A percentile compares a stretch with the other conserved stretches of the same genome.
Conservation (phyloP, 352 stramenopile species). For the Poterioochromonas sp. region DNA sequence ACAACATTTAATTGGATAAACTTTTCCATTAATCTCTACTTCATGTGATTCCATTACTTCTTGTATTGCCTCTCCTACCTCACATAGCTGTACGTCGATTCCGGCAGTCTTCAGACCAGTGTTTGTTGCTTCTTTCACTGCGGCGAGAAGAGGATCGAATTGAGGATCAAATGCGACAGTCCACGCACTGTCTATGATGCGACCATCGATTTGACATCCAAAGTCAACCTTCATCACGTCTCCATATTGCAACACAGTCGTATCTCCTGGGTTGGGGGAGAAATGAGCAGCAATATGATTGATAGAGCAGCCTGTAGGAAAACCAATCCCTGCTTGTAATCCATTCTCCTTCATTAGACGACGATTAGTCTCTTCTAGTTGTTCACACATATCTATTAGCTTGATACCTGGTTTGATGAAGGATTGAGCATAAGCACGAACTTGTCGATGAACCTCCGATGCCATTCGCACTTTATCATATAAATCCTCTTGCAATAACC, state of each 20-base stretch:
- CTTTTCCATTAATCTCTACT: constrained; percentile 87
- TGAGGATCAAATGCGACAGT: constrained; percentile 87
- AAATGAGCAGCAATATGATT: constrained; percentile 96
- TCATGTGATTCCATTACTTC: constrained; percentile 97
- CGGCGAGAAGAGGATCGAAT: constrained; percentile 73
- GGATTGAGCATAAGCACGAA: constrained; percentile 82
- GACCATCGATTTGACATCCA: constrained; percentile 88
- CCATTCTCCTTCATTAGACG: constrained; percentile 82
- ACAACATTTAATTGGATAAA: constrained; percentile 85
- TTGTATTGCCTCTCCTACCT: constrained; percentile 86
- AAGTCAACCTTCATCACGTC: constrained; percentile 99
- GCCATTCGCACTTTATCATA: constrained; percentile 77
- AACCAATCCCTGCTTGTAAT: constrained; percentile 76
- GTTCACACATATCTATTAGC: constrained; percentile 87
- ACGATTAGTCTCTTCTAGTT: constrained; percentile 87
- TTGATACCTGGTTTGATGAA: constrained; percentile 91
- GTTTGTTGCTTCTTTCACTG: constrained; percentile 83
- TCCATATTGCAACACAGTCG: constrained; percentile 80
- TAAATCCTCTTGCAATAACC: constrained; percentile 55
- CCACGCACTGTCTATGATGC: constrained; percentile 94
- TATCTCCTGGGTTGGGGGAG: constrained; percentile 88
- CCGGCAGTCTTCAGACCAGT: constrained; percentile 76
- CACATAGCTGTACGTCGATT: constrained; percentile 86
- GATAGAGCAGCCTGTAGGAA: constrained; percentile 88
- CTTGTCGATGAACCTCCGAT: constrained; percentile 86